Base-by-base conservation (phyloP, 352 stramenopile species). In the Phytopythium aichiense region DNA sequence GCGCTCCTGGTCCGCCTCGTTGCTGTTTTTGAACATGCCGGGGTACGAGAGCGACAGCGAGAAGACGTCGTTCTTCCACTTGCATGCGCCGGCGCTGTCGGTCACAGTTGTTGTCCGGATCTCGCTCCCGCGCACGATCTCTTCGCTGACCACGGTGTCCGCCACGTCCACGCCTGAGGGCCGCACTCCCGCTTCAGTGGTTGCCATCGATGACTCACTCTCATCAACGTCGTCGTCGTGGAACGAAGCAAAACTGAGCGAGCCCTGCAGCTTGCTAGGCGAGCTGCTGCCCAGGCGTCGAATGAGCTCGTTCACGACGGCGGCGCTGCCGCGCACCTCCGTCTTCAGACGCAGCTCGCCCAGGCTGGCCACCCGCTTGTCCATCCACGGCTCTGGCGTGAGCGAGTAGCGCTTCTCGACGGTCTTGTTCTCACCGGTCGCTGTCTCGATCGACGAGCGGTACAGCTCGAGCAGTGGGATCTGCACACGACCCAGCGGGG, bases 311-410 rank as follows among this genome's bases (percentile, higher is more conserved):
- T 76, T 74, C 20, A 92, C 58, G 16, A 77, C 42, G 0, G 79
- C 89, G 12, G 79, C 69, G 61, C 89, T 73, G 20, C 80, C 78
- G 8, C 78, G 69, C 33, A 91, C 69, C 65, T 90, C 78, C 0
- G 82, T 91, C 64, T 77, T 83, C 20, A 91, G 75, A 35, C 78
- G 87, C 2, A 91, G 63, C 31, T 91, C 80, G 23, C 82, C 80
- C 1, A 91, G 67, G 20, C 84, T 71, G 33, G 77, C 64, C 15
- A 65, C 58, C 25, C 80, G 67, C 48, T 85, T 86, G 51, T 85
- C 86, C 82, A 91, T 89, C 78, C 80, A 90, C 22, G 82, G 82
- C 43, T 91, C 82, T 8, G 80, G 78, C 7, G 71, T 76, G 5
- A 91, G 43, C 8, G 73, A 63, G 22, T 91, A 91, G 20, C 79